These are phyloP conservation scores for Fusarium vanettenii DNA, from an alignment of 2,329 filamentous ascomycete genomes.

Conservation along the genomic window DNA sequence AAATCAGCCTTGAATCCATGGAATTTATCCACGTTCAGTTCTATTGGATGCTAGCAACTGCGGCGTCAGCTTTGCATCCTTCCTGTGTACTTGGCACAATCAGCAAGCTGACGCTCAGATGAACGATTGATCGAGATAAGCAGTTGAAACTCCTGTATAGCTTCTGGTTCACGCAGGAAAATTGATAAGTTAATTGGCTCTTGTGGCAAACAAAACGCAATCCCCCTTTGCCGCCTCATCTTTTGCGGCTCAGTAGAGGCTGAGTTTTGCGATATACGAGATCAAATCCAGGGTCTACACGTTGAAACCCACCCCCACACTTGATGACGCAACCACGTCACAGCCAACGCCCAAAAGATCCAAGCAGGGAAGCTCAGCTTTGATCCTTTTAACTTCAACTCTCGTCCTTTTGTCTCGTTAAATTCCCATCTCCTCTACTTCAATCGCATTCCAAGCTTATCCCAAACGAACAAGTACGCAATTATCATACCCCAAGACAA, in stretches of 20 bases:
- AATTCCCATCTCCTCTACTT: not conserved
- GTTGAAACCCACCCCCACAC: constrained; percentile 34
- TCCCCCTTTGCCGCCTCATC: not conserved
- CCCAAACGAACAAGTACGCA: constrained; percentile 2
- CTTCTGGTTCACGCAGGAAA: not conserved
- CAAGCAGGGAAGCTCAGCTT: constrained; percentile 3
- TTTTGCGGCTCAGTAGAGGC: constrained; percentile 7
- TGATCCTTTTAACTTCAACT: constrained; percentile 13
- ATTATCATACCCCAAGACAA: not conserved
- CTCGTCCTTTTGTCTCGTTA: not conserved
- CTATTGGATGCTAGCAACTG: not conserved
- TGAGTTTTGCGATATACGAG: not conserved
- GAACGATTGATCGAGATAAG: not conserved
- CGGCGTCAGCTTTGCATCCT: not conserved
- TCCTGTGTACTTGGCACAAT: not conserved
- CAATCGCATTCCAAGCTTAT: not conserved
- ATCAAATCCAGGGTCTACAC: constrained; percentile 22
- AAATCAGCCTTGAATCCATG: not conserved
- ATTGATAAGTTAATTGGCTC: not conserved
- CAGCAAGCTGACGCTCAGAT: not conserved
- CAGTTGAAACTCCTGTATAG: not conserved
- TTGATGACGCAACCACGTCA: constrained; percentile 30
- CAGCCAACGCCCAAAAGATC: constrained; percentile 20
- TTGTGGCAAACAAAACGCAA: not conserved
- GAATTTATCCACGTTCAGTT: not conserved